Conservation (phyloP, 2,329 filamentous ascomycete genomes). For the Chaetomium sp. region DNA sequence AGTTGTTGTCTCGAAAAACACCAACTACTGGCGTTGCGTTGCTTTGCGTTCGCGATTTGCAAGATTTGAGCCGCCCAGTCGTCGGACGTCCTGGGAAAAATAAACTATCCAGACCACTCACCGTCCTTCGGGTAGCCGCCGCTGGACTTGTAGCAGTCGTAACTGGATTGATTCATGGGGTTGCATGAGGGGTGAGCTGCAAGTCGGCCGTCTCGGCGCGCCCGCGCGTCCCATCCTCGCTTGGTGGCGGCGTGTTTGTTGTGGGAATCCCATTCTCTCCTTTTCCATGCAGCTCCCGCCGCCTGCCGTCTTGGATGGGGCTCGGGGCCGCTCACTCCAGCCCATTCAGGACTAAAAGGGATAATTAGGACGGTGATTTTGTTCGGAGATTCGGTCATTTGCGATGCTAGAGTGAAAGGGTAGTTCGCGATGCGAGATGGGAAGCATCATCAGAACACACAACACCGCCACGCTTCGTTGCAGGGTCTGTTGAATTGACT, state of each 20-base stretch:
- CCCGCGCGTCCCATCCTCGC: constrained; percentile 1
- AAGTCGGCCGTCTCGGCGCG: too few relatives aligned
- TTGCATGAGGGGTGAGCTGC: constrained; percentile 3
- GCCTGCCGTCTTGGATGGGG: background rate
- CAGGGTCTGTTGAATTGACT: too few relatives aligned
- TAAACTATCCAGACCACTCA: background rate
- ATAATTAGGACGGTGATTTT: too few relatives aligned
- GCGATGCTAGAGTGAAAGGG: too few relatives aligned
- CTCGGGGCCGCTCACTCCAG: too few relatives aligned
- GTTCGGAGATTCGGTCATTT: too few relatives aligned
- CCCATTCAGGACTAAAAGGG: too few relatives aligned
- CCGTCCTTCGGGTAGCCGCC: background rate
- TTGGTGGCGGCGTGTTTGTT: background rate
- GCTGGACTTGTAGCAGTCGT: constrained; percentile 6
- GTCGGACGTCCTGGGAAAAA: background rate
- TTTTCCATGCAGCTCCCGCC: constrained; percentile 3
- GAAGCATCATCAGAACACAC: background rate
- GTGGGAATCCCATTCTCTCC: background rate
- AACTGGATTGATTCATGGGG: background rate
- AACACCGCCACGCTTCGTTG: background rate
- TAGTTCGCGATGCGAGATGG: background rate
- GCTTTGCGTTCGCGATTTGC: background rate
- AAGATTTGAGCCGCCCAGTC: too few relatives aligned
- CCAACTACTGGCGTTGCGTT: too few relatives aligned
- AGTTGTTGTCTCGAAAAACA: too few relatives aligned